Evolutionary conservation across 2,329 filamentous ascomycete species (phyloP).

Genomic region (Phyllosticta citriasiana): DNA sequence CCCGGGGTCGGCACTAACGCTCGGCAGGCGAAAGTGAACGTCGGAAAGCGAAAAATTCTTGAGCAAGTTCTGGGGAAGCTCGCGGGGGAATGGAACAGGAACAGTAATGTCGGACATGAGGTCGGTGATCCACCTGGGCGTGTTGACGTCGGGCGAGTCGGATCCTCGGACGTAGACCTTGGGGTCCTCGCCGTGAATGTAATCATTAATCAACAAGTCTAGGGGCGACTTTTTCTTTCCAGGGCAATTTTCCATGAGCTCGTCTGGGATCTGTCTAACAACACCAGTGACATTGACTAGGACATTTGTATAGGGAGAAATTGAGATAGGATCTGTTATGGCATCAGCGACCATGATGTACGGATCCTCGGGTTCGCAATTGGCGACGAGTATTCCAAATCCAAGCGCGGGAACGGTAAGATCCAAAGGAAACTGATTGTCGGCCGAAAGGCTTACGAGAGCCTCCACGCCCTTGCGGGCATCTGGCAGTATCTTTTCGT

Average conservation of each 20-base stretch:
- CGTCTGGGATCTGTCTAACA: slow-evolving; percentile 62
- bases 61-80: slow-evolving; percentile 71
- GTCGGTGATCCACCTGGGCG: slow-evolving; percentile 73
- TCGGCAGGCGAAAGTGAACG: slow-evolving; percentile 76
- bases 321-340: slow-evolving; percentile 53
- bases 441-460: slow-evolving; percentile 61
- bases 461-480: slow-evolving; percentile 61
- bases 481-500: slow-evolving; percentile 52
- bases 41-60: slow-evolving; percentile 79
- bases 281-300: slow-evolving; percentile 60
- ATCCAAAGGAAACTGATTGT: slow-evolving; percentile 70
- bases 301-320: slow-evolving; percentile 60
- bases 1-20: slow-evolving; percentile 65
- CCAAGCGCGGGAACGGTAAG: slow-evolving; percentile 68
- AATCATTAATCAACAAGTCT: slow-evolving; percentile 69
- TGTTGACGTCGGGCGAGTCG: slow-evolving; percentile 51
- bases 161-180: slow-evolving; percentile 78
- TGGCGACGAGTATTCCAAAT: slow-evolving; percentile 77
- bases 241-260: slow-evolving; percentile 65
- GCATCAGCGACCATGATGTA: slow-evolving; percentile 73
- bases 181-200: slow-evolving; percentile 69
- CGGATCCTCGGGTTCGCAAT: slow-evolving; percentile 61
- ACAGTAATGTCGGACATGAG: slow-evolving; percentile 74
- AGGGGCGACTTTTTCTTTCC: slow-evolving; percentile 70
- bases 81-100: slow-evolving; percentile 74